Conservation (phyloP, 345 rosid species). For the Carallia brachiata region DNA sequence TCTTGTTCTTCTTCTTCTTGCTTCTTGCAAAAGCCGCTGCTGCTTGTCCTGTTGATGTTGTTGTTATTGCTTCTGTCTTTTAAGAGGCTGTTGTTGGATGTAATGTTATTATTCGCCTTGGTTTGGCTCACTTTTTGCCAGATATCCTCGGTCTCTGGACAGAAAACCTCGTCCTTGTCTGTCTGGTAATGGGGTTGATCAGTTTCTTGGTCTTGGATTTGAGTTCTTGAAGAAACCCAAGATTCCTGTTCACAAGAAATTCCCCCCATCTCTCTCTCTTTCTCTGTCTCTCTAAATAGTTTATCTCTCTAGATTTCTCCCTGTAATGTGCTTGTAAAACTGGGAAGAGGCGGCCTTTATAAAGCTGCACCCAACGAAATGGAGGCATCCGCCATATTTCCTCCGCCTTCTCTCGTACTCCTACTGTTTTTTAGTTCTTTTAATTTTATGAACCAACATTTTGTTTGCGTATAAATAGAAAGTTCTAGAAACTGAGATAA, state of each 20-base stretch:
- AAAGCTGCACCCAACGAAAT: neutral
- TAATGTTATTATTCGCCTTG: neutral
- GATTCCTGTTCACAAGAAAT: neutral
- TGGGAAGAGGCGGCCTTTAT: neutral
- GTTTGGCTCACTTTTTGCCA: constrained; percentile 17
- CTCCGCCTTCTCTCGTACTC: too few species aligned
- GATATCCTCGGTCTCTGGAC: constrained; percentile 21
- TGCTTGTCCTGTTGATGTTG: neutral
- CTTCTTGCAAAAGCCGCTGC: neutral
- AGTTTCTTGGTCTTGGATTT: neutral
- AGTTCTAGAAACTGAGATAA: too few species aligned
- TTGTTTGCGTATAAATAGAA: too few species aligned
- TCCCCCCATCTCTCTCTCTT: neutral
- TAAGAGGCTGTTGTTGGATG: neutral
- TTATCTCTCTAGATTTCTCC: neutral
- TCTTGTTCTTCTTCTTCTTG: constrained; percentile 53
- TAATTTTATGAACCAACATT: too few species aligned
- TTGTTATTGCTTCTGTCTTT: constrained; percentile 1
- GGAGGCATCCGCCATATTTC: neutral
- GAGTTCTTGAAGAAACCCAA: neutral
- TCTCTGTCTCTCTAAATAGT: too few species aligned
- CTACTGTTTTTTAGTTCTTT: too few species aligned
- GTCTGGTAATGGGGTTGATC: neutral
- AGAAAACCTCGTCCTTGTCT: neutral
- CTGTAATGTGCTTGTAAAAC: neutral